phyloP scores from a whole-genome alignment of 1,284 basidiomycete species.

The Moniliella sp. region DNA sequence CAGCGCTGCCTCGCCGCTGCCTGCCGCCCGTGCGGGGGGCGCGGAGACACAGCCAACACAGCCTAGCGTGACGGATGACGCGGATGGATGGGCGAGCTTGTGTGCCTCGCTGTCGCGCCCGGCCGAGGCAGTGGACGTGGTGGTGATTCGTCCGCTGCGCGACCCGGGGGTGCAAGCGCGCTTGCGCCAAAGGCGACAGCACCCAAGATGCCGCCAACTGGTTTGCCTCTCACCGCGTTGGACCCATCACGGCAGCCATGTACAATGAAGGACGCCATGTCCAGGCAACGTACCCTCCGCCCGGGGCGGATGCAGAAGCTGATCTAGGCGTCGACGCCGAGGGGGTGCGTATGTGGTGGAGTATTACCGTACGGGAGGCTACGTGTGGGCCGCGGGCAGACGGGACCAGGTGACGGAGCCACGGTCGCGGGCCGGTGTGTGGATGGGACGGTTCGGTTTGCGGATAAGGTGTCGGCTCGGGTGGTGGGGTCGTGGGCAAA shows the following conservation, averaged over 20 bases:
- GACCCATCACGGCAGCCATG: slow-evolving; percentile 12
- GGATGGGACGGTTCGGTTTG: slow-evolving; percentile 3
- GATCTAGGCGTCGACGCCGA: slow-evolving; percentile 33
- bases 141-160: slow-evolving; percentile 57
- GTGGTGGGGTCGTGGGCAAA: slow-evolving; percentile 1
- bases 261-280: slow-evolving; percentile 19
- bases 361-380: slow-evolving; percentile 55
- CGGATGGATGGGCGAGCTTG: neutral
- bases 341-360: slow-evolving; percentile 50
- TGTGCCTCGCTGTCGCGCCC: slow-evolving; percentile 10
- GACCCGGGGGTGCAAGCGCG: slow-evolving; percentile 40
- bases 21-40: neutral
- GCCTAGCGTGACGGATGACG: neutral
- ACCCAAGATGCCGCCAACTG: neutral
- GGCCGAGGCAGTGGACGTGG: slow-evolving; percentile 45
- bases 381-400: slow-evolving; percentile 61
- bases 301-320: neutral
- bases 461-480: neutral
- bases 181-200: no score
- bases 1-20: slow-evolving; percentile 7
- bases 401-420: slow-evolving; percentile 1
- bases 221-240: slow-evolving; percentile 1
- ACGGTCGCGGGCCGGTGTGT: slow-evolving; percentile 3
- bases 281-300: slow-evolving; percentile 6
- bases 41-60: no score